Evolutionary conservation across 352 stramenopile genomes (phyloP).

Genomic region (Globisporangium ultimum): DNA sequence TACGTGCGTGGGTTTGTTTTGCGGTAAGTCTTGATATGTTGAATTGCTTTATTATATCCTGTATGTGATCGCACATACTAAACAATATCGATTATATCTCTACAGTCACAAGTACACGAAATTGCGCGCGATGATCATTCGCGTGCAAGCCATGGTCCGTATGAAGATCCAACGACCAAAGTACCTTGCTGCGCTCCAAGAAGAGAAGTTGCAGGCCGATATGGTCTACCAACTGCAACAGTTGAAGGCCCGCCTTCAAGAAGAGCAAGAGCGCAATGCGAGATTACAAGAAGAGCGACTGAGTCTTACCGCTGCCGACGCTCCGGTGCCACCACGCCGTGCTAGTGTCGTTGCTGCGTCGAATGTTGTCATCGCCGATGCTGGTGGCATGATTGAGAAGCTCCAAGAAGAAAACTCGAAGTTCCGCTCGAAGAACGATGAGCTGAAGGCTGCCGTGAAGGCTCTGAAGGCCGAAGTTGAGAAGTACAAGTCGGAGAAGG

Average conservation of each 20-base stretch:
- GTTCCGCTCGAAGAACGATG: constrained; percentile 73
- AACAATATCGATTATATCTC: not conserved
- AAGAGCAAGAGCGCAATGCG: constrained; percentile 78
- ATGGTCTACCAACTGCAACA: constrained; percentile 84
- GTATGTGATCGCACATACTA: not conserved
- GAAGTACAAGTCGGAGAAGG: constrained; percentile 78
- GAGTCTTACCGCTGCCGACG: constrained; percentile 31
- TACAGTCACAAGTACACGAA: constrained; percentile 48
- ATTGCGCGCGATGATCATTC: constrained; percentile 68
- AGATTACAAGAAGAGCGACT: constrained; percentile 54
- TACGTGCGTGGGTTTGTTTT: constrained; percentile 71
- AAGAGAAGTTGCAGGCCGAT: constrained; percentile 81
- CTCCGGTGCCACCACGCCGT: constrained; percentile 5
- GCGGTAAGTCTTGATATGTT: constrained; percentile 21
- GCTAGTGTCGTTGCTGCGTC: constrained; percentile 29
- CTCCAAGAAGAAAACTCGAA: constrained; percentile 78
- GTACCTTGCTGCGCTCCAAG: constrained; percentile 66
- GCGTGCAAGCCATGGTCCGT: constrained; percentile 71
- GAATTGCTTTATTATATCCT: not conserved
- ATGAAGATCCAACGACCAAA: constrained; percentile 83
- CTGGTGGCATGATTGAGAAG: constrained; percentile 81
- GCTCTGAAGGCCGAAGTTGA: constrained; percentile 66
- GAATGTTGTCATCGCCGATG: constrained; percentile 72
- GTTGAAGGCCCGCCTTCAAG: constrained; percentile 71
- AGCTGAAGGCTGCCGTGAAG: constrained; percentile 60